A percentile compares a stretch with the other conserved stretches of the same genome.
Evolutionary conservation across 2,329 filamentous ascomycete genomes (phyloP).

Genomic region (Sporothrix brunneoviolacea): DNA sequence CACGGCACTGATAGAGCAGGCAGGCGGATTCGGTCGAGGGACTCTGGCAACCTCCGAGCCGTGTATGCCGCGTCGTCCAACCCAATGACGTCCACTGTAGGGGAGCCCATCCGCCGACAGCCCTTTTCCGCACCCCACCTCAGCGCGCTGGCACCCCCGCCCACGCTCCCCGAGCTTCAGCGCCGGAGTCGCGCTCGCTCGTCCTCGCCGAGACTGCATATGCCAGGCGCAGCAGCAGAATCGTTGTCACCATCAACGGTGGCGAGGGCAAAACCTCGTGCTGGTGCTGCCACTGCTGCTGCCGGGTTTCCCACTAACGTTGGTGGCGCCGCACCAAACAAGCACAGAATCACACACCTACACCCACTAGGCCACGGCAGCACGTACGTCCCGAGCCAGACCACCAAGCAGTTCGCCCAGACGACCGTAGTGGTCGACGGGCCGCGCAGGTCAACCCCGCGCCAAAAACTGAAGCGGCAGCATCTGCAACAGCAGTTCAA

Average conservation of each 20-base stretch:
- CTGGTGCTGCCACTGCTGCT: too few relatives aligned
- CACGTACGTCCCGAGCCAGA: conserved; percentile 47
- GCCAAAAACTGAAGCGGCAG: too few relatives aligned
- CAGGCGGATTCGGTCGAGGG: conserved; percentile 1
- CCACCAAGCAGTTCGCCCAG: conserved; percentile 47
- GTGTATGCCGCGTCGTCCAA: not conserved
- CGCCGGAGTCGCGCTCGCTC: not conserved
- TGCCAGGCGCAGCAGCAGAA: too few relatives aligned
- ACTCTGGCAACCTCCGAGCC: conserved; percentile 5
- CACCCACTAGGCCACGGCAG: conserved; percentile 13
- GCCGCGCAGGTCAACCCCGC: not conserved
- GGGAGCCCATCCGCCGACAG: not conserved
- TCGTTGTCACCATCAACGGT: not conserved
- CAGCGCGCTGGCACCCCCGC: not conserved
- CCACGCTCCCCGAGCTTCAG: not conserved
- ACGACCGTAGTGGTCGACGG: conserved; percentile 39
- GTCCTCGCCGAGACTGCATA: not conserved
- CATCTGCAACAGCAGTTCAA: not conserved
- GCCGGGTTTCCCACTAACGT: too few relatives aligned
- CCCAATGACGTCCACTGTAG: not conserved
- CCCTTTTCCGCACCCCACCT: conserved; percentile 1
- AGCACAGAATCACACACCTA: too few relatives aligned
- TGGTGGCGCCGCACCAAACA: not conserved
- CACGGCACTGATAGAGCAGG: not conserved
- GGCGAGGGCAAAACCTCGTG: not conserved